Conservation (phyloP, 345 rosid genomes). For the Dipteronia dyeriana region DNA sequence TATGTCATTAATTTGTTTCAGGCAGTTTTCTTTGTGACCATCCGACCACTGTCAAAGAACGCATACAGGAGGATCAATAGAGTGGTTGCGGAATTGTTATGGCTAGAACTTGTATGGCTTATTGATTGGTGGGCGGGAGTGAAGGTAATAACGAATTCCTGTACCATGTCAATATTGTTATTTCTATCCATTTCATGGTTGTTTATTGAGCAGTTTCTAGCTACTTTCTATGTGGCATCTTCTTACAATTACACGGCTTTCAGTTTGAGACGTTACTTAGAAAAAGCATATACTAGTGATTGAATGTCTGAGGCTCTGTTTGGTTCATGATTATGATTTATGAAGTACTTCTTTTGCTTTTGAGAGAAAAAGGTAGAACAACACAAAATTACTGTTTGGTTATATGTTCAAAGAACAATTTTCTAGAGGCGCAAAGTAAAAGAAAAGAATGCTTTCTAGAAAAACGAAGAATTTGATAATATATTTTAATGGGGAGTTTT, state of each 20-base stretch:
- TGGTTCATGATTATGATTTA: background rate
- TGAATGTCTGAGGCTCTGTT: background rate
- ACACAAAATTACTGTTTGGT: background rate
- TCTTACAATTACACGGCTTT: background rate
- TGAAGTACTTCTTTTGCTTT: background rate
- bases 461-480: background rate
- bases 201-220: background rate
- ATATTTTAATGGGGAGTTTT: background rate
- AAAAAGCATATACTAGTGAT: background rate
- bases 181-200: background rate
- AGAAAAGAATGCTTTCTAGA: background rate
- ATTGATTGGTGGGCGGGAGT: slow-evolving; percentile 98
- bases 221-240: background rate
- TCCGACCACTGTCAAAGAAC: slow-evolving; percentile 81
- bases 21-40: slow-evolving; percentile 72
- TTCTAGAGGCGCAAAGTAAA: background rate
- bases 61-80: slow-evolving; percentile 72
- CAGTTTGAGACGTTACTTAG: background rate
- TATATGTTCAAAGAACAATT: background rate
- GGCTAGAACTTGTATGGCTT: slow-evolving; percentile 93
- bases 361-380: background rate
- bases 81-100: slow-evolving; percentile 73
- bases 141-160: slow-evolving; percentile 48
- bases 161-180: background rate
- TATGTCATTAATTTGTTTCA: slow-evolving; percentile 32